Conservation (phyloP, 1,284 basidiomycete genomes). For the Thecaphora frezii region DNA sequence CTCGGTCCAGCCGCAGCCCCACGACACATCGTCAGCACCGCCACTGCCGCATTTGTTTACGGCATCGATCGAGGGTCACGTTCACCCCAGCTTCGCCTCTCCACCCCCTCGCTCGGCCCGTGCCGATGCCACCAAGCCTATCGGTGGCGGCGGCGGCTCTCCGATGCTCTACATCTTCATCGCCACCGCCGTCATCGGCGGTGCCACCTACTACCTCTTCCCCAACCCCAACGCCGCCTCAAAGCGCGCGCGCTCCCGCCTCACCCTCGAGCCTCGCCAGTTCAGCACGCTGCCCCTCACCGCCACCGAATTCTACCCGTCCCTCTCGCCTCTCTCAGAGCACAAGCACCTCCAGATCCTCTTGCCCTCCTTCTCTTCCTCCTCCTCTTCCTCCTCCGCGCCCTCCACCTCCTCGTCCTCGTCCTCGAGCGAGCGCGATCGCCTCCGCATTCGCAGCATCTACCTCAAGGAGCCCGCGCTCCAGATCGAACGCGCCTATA, state of each 20-base stretch:
- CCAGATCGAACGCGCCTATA: slow-evolving; percentile 45
- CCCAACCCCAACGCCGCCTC: no score
- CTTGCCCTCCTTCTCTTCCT: slow-evolving; percentile 4
- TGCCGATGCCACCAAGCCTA: no score
- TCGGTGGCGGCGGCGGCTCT: not conserved
- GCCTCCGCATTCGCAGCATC: slow-evolving; percentile 19
- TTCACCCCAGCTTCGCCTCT: no score
- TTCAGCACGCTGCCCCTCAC: slow-evolving; percentile 19
- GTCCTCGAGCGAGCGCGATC: not conserved
- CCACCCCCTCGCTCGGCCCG: no score
- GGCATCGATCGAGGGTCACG: no score
- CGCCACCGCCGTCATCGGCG: slow-evolving; percentile 12
- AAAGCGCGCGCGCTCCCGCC: slow-evolving; percentile 1
- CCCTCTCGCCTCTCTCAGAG: slow-evolving; percentile 13
- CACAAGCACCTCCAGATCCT: slow-evolving; percentile 22
- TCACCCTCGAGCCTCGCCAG: slow-evolving; percentile 16
- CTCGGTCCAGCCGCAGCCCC: no score
- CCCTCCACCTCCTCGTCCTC: slow-evolving; percentile 3
- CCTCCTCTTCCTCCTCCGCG: slow-evolving; percentile 2
- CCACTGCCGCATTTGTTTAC: no score
- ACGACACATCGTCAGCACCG: no score
- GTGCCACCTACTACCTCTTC: slow-evolving; percentile 6
- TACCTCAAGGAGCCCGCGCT: slow-evolving; percentile 42
- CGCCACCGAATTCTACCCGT: slow-evolving; percentile 12
- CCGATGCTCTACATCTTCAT: slow-evolving; percentile 12